A percentile compares a stretch with the other conserved stretches of the same genome.
These are phyloP conservation scores for Pseudopyrenochaeta lycopersici DNA, from an alignment of 2,329 filamentous ascomycete genomes.

Conservation along the genomic window DNA sequence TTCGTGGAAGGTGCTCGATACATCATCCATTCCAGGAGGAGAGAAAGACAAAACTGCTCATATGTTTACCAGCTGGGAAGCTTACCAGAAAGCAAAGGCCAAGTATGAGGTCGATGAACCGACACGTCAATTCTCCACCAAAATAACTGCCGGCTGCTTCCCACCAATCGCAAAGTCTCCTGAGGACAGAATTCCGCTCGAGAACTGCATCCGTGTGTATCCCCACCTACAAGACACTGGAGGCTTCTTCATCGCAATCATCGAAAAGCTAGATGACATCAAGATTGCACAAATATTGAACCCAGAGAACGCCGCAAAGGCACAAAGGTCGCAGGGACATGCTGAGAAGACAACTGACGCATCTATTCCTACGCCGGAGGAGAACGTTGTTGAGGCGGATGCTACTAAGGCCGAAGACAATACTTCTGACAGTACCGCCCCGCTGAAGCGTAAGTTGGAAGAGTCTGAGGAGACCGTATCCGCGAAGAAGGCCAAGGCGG, in stretches of 20 bases:
- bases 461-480: constrained; percentile 39
- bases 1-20: constrained; percentile 82
- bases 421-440: constrained; percentile 18
- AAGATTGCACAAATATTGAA: constrained; percentile 42
- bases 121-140: constrained; percentile 59
- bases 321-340: constrained; percentile 25
- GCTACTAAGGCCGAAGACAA: constrained; percentile 26
- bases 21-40: constrained; percentile 30
- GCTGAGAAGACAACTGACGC: constrained; percentile 29
- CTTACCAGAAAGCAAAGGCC: constrained; percentile 76
- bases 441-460: constrained; percentile 53
- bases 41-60: constrained; percentile 74
- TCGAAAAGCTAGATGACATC: constrained; percentile 85
- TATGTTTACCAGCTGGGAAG: constrained; percentile 82
- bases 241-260: constrained; percentile 94
- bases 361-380: constrained; percentile 31
- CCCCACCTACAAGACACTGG: constrained; percentile 96
- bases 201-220: constrained; percentile 93
- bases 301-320: constrained; percentile 36
- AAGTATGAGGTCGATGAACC: constrained; percentile 67
- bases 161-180: constrained; percentile 66
- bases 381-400: constrained; percentile 35
- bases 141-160: constrained; percentile 84
- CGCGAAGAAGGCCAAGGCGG: constrained; percentile 48
- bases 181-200: constrained; percentile 73